phyloP scores from a whole-genome alignment of 441 rosid genomes.

The Croton setiger region DNA sequence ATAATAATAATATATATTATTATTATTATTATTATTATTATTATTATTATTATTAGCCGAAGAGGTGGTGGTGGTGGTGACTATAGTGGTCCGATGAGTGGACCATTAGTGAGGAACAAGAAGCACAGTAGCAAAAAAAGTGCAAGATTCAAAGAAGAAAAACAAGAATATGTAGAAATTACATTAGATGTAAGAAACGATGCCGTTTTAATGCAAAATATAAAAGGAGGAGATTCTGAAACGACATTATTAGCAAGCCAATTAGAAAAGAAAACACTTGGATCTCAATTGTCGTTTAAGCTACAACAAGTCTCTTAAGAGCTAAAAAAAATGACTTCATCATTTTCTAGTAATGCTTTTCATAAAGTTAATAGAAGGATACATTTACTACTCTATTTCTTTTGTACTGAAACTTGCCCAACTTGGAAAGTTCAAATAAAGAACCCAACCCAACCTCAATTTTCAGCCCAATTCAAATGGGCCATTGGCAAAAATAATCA shows the following conservation, averaged over 20 bases:
- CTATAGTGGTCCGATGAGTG: slow-evolving; percentile 45
- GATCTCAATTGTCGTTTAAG: slow-evolving; percentile 34
- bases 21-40: no score
- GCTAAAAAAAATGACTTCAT: slow-evolving; percentile 46
- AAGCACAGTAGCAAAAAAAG: slow-evolving; percentile 33
- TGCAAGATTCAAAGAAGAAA: slow-evolving; percentile 38
- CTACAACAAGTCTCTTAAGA: slow-evolving; percentile 52
- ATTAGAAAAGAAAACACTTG: slow-evolving; percentile 39
- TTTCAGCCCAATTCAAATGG: not conserved
- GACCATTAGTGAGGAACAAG: slow-evolving; percentile 29
- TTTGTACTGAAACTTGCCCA: not conserved
- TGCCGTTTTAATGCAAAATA: slow-evolving; percentile 36
- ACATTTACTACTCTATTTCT: slow-evolving; percentile 23
- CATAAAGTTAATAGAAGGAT: slow-evolving; percentile 53
- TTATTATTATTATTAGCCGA: no score
- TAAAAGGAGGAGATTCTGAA: slow-evolving; percentile 43
- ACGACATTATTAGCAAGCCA: slow-evolving; percentile 37
- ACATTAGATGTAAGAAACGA: slow-evolving; percentile 51
- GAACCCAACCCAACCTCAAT: not conserved
- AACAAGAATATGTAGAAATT: slow-evolving; percentile 44
- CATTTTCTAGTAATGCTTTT: slow-evolving; percentile 10
- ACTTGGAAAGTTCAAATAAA: not conserved
- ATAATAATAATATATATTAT: no score
- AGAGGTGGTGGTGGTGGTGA: slow-evolving; percentile 20
- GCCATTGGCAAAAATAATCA: not conserved